phyloP scores from a whole-genome alignment of 139 green algal genomes.

The Zygnema cylindricum region DNA sequence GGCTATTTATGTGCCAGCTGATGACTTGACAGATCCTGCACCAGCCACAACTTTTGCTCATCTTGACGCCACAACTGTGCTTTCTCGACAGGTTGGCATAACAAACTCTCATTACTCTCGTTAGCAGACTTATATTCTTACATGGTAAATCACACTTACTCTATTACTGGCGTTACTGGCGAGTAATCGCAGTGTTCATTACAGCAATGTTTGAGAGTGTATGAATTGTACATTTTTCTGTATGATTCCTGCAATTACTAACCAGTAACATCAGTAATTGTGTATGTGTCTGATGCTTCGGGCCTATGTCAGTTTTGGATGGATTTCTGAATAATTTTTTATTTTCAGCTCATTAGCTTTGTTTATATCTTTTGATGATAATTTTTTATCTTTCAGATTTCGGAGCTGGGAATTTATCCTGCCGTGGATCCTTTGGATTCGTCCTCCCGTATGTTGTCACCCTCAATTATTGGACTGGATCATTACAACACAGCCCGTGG shows the following conservation, averaged over 20 bases:
- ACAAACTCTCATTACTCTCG: no score
- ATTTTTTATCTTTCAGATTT: constrained; percentile 75
- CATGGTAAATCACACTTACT: no score
- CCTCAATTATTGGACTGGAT: constrained; percentile 91
- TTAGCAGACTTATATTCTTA: no score
- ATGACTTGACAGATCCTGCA: constrained; percentile 65
- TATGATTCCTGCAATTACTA: no score
- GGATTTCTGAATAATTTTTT: constrained; percentile 8
- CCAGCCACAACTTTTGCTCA: constrained; percentile 66
- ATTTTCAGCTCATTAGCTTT: not conserved
- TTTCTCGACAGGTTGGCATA: constrained; percentile 84
- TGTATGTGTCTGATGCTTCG: constrained; percentile 7
- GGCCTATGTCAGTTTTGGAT: no score
- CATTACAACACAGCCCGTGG: constrained; percentile 93
- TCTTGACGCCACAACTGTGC: constrained; percentile 67
- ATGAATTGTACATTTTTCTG: no score
- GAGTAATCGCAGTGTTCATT: no score
- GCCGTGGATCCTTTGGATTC: constrained; percentile 99
- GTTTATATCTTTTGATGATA: not conserved
- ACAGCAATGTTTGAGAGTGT: not conserved
- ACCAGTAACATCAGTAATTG: no score
- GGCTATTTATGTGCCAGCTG: constrained; percentile 62
- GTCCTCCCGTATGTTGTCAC: constrained; percentile 95
- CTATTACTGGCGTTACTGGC: no score
- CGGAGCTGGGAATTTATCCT: constrained; percentile 99